phyloP scores from a whole-genome alignment of 2,329 filamentous ascomycete genomes.

The Xylaria sp. region DNA sequence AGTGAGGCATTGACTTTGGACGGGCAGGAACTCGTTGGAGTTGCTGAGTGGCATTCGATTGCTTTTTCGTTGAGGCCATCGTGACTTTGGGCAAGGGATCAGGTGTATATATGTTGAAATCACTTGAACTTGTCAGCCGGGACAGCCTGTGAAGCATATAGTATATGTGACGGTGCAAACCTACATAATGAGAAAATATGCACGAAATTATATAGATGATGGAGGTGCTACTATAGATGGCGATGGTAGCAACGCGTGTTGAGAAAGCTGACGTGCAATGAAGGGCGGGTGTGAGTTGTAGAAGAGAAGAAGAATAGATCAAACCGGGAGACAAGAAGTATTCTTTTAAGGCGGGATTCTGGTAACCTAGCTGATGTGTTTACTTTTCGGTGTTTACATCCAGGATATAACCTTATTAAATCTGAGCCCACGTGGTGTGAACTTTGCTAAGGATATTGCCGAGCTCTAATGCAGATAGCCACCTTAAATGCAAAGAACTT shows the following conservation, averaged over 20 bases:
- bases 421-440: not conserved
- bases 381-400: slow-evolving; percentile 1
- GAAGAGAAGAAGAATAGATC: not conserved
- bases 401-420: not conserved
- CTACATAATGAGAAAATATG: not conserved
- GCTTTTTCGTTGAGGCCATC: not conserved
- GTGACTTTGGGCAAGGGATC: not conserved
- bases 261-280: not conserved
- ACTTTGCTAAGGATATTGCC: not conserved
- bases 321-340: too few relatives aligned
- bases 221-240: not conserved
- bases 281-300: not conserved
- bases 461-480: not conserved
- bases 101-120: not conserved
- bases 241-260: not conserved
- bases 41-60: not conserved
- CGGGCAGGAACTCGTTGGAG: slow-evolving; percentile 10
- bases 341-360: not conserved
- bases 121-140: not conserved
- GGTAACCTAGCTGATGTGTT: not conserved
- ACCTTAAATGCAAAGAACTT: not conserved
- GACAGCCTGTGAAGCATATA: not conserved
- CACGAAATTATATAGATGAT: not conserved
- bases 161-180: too few relatives aligned
- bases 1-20: slow-evolving; percentile 15